Conservation (phyloP, 2,329 filamentous ascomycete genomes). For the Fusarium haematococcum region DNA sequence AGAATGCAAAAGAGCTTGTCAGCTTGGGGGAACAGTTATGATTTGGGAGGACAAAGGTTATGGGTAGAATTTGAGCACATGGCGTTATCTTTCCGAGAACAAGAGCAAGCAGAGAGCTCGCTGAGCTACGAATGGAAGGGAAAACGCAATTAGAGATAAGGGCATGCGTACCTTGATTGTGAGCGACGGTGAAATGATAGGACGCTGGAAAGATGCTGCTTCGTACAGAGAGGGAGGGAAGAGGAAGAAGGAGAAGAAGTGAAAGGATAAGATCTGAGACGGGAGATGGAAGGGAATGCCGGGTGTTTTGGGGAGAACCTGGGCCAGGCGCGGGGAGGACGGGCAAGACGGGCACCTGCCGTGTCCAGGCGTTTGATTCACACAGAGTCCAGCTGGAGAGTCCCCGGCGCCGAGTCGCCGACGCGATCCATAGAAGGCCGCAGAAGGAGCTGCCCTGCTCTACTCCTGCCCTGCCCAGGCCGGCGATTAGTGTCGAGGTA, state of each 20-base stretch:
- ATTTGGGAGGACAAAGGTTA: background rate
- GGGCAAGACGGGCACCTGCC: constrained; percentile 24
- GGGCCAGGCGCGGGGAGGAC: constrained; percentile 17
- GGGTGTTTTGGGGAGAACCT: constrained; percentile 25
- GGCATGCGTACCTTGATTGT: constrained; percentile 38
- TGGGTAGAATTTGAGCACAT: background rate
- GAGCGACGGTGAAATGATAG: constrained; percentile 12
- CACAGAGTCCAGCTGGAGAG: background rate
- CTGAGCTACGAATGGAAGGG: background rate
- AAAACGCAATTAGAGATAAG: background rate
- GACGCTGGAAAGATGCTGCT: constrained; percentile 19
- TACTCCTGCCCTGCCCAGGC: background rate
- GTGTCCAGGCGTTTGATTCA: constrained; percentile 31
- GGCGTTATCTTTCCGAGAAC: background rate
- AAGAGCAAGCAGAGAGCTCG: constrained; percentile 1
- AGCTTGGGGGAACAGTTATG: background rate
- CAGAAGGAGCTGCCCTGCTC: constrained; percentile 25
- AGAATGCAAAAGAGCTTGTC: constrained; percentile 14
- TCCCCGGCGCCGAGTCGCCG: constrained; percentile 12
- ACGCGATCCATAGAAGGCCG: constrained; percentile 36
- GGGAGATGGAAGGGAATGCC: constrained; percentile 33
- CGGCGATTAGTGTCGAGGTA: background rate
- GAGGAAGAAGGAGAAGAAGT: constrained; percentile 17
- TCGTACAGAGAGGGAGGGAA: constrained; percentile 10
- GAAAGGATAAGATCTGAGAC: constrained; percentile 2